These are phyloP conservation scores for Sugiyamaella lignohabitans DNA, from an alignment of 805 yeast species.

Conservation along the genomic window DNA sequence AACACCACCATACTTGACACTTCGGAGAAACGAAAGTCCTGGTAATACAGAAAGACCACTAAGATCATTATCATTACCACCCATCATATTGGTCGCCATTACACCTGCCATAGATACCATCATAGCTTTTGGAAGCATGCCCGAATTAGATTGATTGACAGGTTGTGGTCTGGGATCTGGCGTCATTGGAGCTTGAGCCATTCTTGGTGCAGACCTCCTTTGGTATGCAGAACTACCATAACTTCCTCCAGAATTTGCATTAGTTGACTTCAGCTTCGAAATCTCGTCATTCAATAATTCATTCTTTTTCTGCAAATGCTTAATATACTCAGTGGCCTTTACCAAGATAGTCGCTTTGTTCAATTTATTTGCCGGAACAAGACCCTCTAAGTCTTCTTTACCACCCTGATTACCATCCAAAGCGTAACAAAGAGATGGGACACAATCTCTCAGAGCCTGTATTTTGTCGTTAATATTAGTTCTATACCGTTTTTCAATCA, in stretches of 20 bases:
- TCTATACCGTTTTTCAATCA: conserved; percentile 75
- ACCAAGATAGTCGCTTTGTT: conserved; percentile 73
- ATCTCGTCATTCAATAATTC: conserved; percentile 46
- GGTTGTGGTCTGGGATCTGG: not conserved
- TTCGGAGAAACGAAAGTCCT: conserved; percentile 9
- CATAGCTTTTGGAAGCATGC: conserved; percentile 25
- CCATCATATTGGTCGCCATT: conserved; percentile 29
- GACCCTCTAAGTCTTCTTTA: conserved; percentile 56
- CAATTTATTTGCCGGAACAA: conserved; percentile 66
- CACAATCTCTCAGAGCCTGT: conserved; percentile 62
- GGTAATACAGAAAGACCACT: conserved; percentile 31
- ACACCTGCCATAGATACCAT: conserved; percentile 35
- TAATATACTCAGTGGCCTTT: conserved; percentile 75
- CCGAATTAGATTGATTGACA: conserved; percentile 2
- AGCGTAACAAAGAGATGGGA: conserved; percentile 64
- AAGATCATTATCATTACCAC: conserved; percentile 19
- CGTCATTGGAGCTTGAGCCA: not conserved
- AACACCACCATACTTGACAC: conserved; percentile 7
- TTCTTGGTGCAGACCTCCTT: not conserved
- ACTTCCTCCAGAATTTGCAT: not conserved
- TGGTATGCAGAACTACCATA: not conserved
- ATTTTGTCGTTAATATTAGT: conserved; percentile 71
- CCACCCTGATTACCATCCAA: conserved; percentile 39
- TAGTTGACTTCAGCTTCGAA: conserved; percentile 34
- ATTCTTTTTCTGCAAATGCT: conserved; percentile 61